Conservation (phyloP, 495 filamentous ascomycete species). For the Baudoinia panamericana region DNA sequence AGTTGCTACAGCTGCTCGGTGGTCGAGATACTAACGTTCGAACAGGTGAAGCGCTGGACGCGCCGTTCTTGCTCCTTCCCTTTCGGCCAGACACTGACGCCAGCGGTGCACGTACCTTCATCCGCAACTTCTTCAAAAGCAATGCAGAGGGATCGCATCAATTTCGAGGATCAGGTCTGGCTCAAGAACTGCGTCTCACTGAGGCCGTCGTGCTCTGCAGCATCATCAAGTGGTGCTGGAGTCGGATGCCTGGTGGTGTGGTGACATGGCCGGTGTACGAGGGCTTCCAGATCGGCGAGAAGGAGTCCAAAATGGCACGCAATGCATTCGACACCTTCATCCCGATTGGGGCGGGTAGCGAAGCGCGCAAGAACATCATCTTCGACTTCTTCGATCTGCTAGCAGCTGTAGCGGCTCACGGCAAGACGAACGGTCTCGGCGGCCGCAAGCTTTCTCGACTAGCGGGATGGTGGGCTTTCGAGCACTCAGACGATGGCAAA, state of each 20-base stretch:
- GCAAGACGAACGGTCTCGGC: conserved; percentile 84
- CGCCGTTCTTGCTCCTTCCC: conserved; percentile 87
- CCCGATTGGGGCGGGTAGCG: conserved; percentile 81
- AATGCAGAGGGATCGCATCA: conserved; percentile 24
- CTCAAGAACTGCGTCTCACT: conserved; percentile 79
- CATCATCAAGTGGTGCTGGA: conserved; percentile 98
- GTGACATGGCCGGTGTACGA: conserved; percentile 97
- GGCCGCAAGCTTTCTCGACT: conserved; percentile 88
- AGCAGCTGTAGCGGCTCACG: conserved; percentile 66
- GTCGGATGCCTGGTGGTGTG: conserved; percentile 77
- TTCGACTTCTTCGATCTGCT: conserved; percentile 95
- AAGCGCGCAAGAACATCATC: conserved; percentile 75
- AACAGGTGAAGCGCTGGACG: conserved; percentile 56
- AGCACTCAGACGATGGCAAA: conserved; percentile 66
- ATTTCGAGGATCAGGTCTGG: conserved; percentile 50
- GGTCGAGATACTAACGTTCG: conserved; percentile 2
- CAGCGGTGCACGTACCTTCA: conserved; percentile 77
- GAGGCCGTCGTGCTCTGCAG: conserved; percentile 93
- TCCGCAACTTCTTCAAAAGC: conserved; percentile 79
- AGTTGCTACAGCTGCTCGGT: background rate
- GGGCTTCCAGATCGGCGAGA: conserved; percentile 85
- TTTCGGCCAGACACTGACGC: conserved; percentile 88
- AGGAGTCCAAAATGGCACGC: conserved; percentile 81
- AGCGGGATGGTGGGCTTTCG: conserved; percentile 98
- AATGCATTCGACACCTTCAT: conserved; percentile 96